Base-by-base conservation (phyloP, 192 early-diverging fungal species). In the Dispira parvispora region DNA sequence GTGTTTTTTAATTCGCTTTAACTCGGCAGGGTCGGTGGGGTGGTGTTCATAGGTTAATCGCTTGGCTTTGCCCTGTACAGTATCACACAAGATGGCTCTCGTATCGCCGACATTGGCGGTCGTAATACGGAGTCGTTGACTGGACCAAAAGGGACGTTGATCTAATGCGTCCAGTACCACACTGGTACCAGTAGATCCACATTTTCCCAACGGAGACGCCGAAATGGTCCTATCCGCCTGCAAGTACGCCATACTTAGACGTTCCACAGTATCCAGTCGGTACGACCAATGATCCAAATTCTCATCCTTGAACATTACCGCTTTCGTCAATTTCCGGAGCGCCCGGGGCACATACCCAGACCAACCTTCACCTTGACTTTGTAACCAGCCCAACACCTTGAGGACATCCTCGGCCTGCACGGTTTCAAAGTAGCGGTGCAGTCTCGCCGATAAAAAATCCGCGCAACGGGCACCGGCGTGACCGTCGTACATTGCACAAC, bases 401-500 rank as follows among this genome's bases (percentile, higher is more conserved):
- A 72, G 71, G 6, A 78, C 67, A 62, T 77, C 74, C 0, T 63
- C 61, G 0, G 74, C 67, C 21, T 58, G 45, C 1, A 66, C 69
- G 1, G 64, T 50, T 60, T 83, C 82, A 38, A 83, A 75, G 6
- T 62, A 61, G 42, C 74, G 64, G 63, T 83, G 76, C 43, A 83
- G 64, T 44, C 75, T 76, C 10, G 69, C 69, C 0, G 73, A 67
- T 11, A 83, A 60, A 49, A 67, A 70, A 57, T 77, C 75, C 8
- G 70, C 73, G 11, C 72, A 72, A 28, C 70, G 63, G 11, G 75
- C 64, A 45, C 75, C 75, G 9, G 73, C 75, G 45, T 77, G 75
- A 38, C 77, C 80, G 49, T 83, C 82, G 73, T 80, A 83, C 43
- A 83, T 70, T 28, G 73, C 78, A 69, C 79, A 69, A 66, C 80